Evolutionary conservation across 1,139 yeast species (phyloP), one percentile per base, ranked within the genome.

Genomic region (Yamadazyma atlantica): DNA sequence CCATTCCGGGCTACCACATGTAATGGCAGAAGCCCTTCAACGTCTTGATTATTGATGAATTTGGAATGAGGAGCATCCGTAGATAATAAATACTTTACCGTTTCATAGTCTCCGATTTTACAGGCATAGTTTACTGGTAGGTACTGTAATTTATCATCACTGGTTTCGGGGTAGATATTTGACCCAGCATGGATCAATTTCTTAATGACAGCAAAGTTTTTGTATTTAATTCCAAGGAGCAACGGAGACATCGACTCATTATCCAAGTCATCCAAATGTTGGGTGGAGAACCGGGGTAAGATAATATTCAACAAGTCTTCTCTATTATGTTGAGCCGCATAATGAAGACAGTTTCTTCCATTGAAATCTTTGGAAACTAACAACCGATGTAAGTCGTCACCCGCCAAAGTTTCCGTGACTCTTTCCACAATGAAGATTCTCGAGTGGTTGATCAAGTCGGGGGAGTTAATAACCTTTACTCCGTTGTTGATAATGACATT

Each of bases 1-100:
- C 97, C 97, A 4, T 86, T 82, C 38, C 95, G 75, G 0, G 97
- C 89, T 14, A 82, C 90, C 17, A 90, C 86, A 58, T 92, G 98
- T 34, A 92, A 65, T 0, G 97, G 96, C 39, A 81, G 77, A 35
- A 89, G 70, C 0, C 98, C 97, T 62, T 90, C 95, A 0, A 90
- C 90, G 55, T 87, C 94, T 44, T 78, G 82, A 44, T 78, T 79
- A 44, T 70, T 69, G 14, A 68, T 55, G 29, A 59, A 53, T 43
- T 62, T 48, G n/a, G 60, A 46, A 39, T 54, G 41, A 2, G 43
- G 33, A 3, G 21, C 22, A 45, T 61, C 48, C 40, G 62, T 47
- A 34, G 72, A 55, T 36, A 70, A 63, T 16, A 89, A 64, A 43
- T 80, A 68, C 48, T 83, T 78, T 16, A 88, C 83, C 3, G 88